phyloP scores from a whole-genome alignment of 1,139 yeast species.

The Candida gigantensis region DNA sequence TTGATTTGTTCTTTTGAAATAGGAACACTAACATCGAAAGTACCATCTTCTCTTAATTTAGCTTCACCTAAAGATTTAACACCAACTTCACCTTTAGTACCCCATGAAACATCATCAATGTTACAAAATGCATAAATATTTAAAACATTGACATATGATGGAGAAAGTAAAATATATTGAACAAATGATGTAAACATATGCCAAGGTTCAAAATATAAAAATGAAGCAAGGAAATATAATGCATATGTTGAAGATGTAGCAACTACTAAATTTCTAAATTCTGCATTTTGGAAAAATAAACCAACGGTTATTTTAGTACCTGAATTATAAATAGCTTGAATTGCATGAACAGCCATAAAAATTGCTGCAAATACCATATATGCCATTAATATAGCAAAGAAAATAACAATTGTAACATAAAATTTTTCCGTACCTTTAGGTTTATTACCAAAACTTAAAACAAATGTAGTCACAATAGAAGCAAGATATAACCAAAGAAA shows the following conservation, averaged over 20 bases:
- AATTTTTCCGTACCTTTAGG: conserved; percentile 89
- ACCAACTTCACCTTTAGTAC: conserved; percentile 51
- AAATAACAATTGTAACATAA: conserved; percentile 78
- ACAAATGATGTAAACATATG: conserved; percentile 52
- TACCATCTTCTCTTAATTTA: conserved; percentile 66
- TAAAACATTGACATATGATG: conserved; percentile 49
- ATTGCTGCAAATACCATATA: conserved; percentile 76
- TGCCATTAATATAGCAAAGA: conserved; percentile 89
- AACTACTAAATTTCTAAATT: conserved; percentile 50
- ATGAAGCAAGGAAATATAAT: conserved; percentile 47
- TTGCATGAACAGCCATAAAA: conserved; percentile 49
- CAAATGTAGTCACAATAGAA: conserved; percentile 87
- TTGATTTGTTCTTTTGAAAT: conserved; percentile 61
- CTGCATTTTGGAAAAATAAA: conserved; percentile 42
- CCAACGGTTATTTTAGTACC: conserved; percentile 37
- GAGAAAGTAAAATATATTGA: conserved; percentile 48
- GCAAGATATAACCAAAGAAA: conserved; percentile 89
- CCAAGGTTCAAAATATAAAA: conserved; percentile 52
- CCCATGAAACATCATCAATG: conserved; percentile 54
- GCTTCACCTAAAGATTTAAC: conserved; percentile 53
- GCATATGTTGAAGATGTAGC: conserved; percentile 50
- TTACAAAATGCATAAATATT: conserved; percentile 53
- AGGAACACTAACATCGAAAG: conserved; percentile 71
- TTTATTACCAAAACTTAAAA: conserved; percentile 88
- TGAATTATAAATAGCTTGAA: conserved; percentile 33